Conservation (phyloP, 257 asterid genomes). For the Echium plantagineum region DNA sequence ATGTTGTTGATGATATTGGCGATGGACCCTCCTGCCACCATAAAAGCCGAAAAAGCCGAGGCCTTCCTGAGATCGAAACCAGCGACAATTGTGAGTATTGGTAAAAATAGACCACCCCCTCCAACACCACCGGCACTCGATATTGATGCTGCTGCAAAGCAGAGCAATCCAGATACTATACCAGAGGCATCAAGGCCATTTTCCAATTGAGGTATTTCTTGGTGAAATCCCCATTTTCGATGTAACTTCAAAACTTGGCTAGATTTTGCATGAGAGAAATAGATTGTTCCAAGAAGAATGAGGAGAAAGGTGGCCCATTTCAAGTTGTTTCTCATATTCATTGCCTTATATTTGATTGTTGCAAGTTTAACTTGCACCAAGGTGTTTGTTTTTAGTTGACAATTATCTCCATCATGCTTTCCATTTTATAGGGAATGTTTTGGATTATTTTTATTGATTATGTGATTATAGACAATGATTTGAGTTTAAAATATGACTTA, state of each 20-base stretch:
- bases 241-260: constrained; percentile 3
- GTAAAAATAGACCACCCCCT: constrained; percentile 71
- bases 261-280: constrained; percentile 25
- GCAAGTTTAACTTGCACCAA: too few species aligned
- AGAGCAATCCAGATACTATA: constrained; percentile 30
- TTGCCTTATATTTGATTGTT: too few species aligned
- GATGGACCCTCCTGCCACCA: constrained; percentile 79
- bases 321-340: neutral
- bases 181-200: constrained; percentile 7
- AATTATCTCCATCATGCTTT: too few species aligned
- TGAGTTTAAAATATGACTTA: too few species aligned
- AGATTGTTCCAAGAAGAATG: constrained; percentile 12
- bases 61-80: constrained; percentile 66
- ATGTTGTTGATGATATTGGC: constrained; percentile 43
- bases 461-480: too few species aligned
- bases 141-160: constrained; percentile 52
- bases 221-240: constrained; percentile 1
- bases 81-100: constrained; percentile 50
- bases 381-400: too few species aligned
- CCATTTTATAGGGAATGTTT: too few species aligned
- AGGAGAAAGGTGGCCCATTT: constrained; percentile 9
- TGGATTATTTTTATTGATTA: too few species aligned
- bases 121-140: constrained; percentile 94
- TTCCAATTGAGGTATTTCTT: neutral
- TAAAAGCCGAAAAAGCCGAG: constrained; percentile 53